A percentile compares a stretch with the other conserved stretches of the same genome.
These are phyloP conservation scores for Parachaetomium inaequale DNA, from an alignment of 495 filamentous ascomycete genomes.

Conservation along the genomic window DNA sequence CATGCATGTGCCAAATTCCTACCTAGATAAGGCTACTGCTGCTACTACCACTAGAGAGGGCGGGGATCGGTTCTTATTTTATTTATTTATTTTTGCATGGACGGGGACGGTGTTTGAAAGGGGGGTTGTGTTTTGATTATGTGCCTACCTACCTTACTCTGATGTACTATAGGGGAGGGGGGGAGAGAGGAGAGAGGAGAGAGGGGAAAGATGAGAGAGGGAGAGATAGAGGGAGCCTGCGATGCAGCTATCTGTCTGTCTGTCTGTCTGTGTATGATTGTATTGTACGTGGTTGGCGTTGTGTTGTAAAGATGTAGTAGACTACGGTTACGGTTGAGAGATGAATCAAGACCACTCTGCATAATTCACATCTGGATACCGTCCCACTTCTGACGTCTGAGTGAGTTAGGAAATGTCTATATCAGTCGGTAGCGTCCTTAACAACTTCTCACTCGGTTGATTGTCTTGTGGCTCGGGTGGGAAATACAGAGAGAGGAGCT, in stretches of 20 bases:
- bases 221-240: no score
- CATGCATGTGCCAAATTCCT: neutral
- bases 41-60: neutral
- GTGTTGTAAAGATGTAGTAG: neutral
- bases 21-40: neutral
- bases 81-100: neutral
- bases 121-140: neutral
- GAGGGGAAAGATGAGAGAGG: no score
- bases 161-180: neutral
- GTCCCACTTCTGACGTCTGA: neutral
- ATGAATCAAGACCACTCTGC: slow-evolving; percentile 5
- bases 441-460: no score
- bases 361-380: neutral
- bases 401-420: neutral
- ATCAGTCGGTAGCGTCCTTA: neutral
- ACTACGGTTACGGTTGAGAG: neutral
- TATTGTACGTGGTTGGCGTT: neutral
- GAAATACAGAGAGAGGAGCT: no score
- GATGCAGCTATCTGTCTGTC: neutral
- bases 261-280: neutral
- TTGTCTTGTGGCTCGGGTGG: no score
- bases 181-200: no score
- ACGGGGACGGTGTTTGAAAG: neutral
- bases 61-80: neutral
- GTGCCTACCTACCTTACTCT: neutral